A percentile compares a stretch with the other conserved stretches of the same genome.
Evolutionary conservation across 179 eudicot genomes (phyloP).

Genomic region (Silene coronaria): DNA sequence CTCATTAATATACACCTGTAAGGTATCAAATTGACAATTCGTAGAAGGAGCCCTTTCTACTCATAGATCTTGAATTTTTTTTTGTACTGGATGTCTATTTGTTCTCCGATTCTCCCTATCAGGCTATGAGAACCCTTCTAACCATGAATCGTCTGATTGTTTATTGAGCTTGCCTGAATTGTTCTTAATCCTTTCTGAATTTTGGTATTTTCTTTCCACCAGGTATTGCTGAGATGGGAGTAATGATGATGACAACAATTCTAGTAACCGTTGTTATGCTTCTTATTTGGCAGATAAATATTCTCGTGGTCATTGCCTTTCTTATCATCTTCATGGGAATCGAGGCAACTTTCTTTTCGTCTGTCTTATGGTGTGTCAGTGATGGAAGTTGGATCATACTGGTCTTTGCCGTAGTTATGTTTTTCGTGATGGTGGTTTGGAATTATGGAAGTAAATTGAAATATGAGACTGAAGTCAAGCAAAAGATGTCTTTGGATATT

Average conservation of each 20-base stretch:
- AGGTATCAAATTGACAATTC: too few relatives aligned
- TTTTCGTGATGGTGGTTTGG: conserved; percentile 86
- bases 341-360: conserved; percentile 80
- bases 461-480: conserved; percentile 87
- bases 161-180: background rate
- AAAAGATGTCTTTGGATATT: conserved; percentile 84
- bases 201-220: conserved; percentile 26
- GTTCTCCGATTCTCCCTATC: too few relatives aligned
- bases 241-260: conserved; percentile 95
- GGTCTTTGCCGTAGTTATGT: conserved; percentile 70
- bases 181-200: background rate
- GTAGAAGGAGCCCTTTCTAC: too few relatives aligned
- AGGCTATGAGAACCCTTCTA: background rate
- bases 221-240: conserved; percentile 97
- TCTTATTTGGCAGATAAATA: conserved; percentile 96
- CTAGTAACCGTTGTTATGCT: conserved; percentile 95
- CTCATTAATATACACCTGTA: background rate
- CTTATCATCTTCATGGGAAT: conserved; percentile 68
- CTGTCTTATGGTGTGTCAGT: conserved; percentile 66
- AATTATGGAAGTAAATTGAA: conserved; percentile 94
- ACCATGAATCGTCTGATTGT: background rate
- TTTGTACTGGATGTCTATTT: background rate
- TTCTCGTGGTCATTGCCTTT: conserved; percentile 61
- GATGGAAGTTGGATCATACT: conserved; percentile 99
- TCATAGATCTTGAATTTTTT: background rate